Base-by-base conservation (phyloP, 371 early-diverging fungal genomes). In the Syncephalastrum sp. region DNA sequence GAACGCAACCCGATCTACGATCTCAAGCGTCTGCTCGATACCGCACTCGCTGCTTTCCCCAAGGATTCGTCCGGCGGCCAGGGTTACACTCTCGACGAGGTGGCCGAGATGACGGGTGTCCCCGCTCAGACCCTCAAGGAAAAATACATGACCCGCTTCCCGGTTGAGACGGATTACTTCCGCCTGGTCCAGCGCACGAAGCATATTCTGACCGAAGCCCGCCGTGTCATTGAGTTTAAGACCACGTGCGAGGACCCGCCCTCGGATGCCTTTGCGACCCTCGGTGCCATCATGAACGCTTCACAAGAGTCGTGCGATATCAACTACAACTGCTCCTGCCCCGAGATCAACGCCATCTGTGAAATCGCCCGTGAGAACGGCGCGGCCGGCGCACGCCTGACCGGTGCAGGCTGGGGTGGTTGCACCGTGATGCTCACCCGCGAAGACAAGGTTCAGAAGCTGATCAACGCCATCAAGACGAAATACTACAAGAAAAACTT, bases 381-480 rank as follows among this genome's bases (percentile, higher is more conserved):
- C 12, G 85, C 94, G 0, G 70, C 77, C 45, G 96, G 95, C 15
- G 88, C 91, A 19, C 74, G 96, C 45, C 76, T 96, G 42, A 94
- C 93, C 15, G 96, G 97, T 38, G 98, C 97, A 47, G 98, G 97
- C 7, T 98, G 97, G 97, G 98, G 96, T 57, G 97, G 97, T 27
- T 91, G 93, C 63, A 88, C 94, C 0, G 93, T 97, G 23, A 89
- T 89, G 47, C 74, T 96, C 57, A 90, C 95, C 0, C 72, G 85
- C 19, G 87, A 81, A 59, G 76, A 82, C 47, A 70, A 77, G 13
- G 88, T 91, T 0, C 70, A 77, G 7, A 63, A 55, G 7, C 87
- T 94, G 57, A 87, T 91, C 47, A 60, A 69, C 15, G 70, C 67
- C 23, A 65, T 95, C 62, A 88, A 84, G 61, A 78, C 82, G 33